Conservation (phyloP, 2,329 filamentous ascomycete genomes). For the Lasiodiplodia sp. region DNA sequence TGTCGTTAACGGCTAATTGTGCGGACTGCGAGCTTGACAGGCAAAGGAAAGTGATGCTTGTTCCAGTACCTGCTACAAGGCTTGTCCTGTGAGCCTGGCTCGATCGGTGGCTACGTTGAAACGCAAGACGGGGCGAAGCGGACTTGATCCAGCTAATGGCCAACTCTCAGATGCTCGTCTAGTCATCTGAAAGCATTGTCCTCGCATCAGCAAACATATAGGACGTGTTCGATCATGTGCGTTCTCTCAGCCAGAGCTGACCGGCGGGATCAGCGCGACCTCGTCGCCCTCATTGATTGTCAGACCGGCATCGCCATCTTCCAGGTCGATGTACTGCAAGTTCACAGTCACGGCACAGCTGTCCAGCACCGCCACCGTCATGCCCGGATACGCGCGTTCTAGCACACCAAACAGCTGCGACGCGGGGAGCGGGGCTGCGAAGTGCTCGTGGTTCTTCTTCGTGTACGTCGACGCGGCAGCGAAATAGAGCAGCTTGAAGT, state of each 20-base stretch:
- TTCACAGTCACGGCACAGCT: constrained; percentile 83
- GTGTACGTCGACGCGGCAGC: constrained; percentile 77
- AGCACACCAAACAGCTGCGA: constrained; percentile 70
- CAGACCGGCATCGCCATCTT: constrained; percentile 58
- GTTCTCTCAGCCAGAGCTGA: constrained; percentile 75
- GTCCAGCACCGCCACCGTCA: constrained; percentile 71
- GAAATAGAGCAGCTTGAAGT: constrained; percentile 85
- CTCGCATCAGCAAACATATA: neutral
- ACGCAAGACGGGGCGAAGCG: neutral
- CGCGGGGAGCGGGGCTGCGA: constrained; percentile 72
- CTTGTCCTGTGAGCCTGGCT: neutral
- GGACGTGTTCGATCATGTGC: neutral
- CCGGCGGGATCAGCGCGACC: constrained; percentile 86
- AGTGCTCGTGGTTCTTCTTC: constrained; percentile 68
- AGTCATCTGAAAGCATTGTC: neutral
- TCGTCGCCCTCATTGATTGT: constrained; percentile 78
- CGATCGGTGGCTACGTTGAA: neutral
- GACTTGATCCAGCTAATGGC: neutral
- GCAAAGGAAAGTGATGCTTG: neutral
- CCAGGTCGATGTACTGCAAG: constrained; percentile 78
- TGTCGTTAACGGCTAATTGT: neutral
- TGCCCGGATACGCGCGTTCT: constrained; percentile 74
- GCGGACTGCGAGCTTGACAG: neutral
- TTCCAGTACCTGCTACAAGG: constrained; percentile 9
- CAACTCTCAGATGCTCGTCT: neutral